These are phyloP conservation scores for Chlorella variabilis DNA, from an alignment of 163 green algal species.

Conservation along the genomic window DNA sequence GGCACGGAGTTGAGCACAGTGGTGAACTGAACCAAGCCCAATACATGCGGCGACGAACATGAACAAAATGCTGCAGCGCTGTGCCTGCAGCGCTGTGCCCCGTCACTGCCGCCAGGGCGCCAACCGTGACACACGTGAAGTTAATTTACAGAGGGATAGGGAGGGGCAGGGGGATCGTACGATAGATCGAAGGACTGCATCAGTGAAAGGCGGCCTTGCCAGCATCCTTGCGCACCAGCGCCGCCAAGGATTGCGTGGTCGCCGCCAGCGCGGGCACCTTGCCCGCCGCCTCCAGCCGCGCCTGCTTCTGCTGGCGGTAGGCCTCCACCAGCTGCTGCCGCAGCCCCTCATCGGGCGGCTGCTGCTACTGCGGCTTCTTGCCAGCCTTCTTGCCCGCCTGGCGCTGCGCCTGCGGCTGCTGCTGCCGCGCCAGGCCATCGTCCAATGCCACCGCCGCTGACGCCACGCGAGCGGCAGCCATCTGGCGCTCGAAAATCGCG, in stretches of 20 bases:
- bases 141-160: too few relatives aligned
- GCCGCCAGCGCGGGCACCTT: conserved; percentile 1
- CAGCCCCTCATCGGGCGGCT: background rate
- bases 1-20: too few relatives aligned
- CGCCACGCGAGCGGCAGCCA: background rate
- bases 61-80: too few relatives aligned
- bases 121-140: too few relatives aligned
- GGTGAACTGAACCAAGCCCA: too few relatives aligned
- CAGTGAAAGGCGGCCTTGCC: background rate
- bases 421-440: background rate
- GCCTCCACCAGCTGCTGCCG: conserved; percentile 38
- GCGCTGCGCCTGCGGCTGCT: conserved; percentile 2
- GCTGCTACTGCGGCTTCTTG: conserved; percentile 1
- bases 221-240: conserved; percentile 5
- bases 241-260: conserved; percentile 21
- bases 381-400: background rate
- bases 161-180: too few relatives aligned
- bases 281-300: conserved; percentile 8
- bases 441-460: background rate
- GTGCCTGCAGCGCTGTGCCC: too few relatives aligned
- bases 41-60: too few relatives aligned
- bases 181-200: too few relatives aligned
- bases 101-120: too few relatives aligned
- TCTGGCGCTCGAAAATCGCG: conserved; percentile 22
- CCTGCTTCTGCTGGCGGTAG: conserved; percentile 30